phyloP scores from a whole-genome alignment of 768 basidiomycete species.

The Glaciozyma antarctica region DNA sequence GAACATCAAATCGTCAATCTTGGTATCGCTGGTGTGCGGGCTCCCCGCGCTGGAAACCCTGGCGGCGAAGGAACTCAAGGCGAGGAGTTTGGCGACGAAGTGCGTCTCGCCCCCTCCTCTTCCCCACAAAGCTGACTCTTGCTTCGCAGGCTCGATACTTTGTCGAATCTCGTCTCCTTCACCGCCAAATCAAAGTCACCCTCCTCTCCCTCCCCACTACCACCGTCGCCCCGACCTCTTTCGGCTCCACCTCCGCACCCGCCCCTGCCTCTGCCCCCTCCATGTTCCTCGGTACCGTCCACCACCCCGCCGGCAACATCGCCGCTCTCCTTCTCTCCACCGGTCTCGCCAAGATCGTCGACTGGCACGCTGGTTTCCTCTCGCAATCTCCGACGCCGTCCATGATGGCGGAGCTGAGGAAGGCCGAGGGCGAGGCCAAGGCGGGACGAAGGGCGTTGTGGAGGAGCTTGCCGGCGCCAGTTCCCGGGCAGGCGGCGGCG shows the following conservation, averaged over 20 bases:
- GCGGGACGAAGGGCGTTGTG: slow-evolving; percentile 64
- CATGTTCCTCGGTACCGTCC: slow-evolving; percentile 79
- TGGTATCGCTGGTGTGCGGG: slow-evolving; percentile 69
- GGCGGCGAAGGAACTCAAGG: slow-evolving; percentile 50
- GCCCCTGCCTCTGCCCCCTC: slow-evolving; percentile 53
- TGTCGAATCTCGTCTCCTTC: slow-evolving; percentile 73
- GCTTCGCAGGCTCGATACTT: slow-evolving; percentile 85
- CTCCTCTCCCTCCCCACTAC: slow-evolving; percentile 71
- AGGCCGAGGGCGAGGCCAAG: slow-evolving; percentile 70
- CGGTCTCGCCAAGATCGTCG: slow-evolving; percentile 82
- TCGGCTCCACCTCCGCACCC: slow-evolving; percentile 39
- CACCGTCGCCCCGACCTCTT: slow-evolving; percentile 45
- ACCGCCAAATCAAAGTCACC: slow-evolving; percentile 63
- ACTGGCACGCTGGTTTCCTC: slow-evolving; percentile 97
- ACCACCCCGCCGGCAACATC: slow-evolving; percentile 90
- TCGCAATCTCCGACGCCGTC: slow-evolving; percentile 43
- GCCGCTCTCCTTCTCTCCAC: slow-evolving; percentile 75
- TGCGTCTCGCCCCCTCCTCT: slow-evolving; percentile 72
- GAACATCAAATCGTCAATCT: slow-evolving; percentile 79
- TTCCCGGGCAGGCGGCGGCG: slow-evolving; percentile 38
- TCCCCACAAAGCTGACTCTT: neutral
- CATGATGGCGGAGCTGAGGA: slow-evolving; percentile 71
- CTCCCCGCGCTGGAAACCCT: slow-evolving; percentile 51
- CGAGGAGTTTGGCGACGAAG: slow-evolving; percentile 54
- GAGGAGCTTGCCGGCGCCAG: slow-evolving; percentile 47